These are phyloP conservation scores for Tolypocladium amazonense DNA, from an alignment of 2,329 filamentous ascomycete genomes.

Conservation along the genomic window DNA sequence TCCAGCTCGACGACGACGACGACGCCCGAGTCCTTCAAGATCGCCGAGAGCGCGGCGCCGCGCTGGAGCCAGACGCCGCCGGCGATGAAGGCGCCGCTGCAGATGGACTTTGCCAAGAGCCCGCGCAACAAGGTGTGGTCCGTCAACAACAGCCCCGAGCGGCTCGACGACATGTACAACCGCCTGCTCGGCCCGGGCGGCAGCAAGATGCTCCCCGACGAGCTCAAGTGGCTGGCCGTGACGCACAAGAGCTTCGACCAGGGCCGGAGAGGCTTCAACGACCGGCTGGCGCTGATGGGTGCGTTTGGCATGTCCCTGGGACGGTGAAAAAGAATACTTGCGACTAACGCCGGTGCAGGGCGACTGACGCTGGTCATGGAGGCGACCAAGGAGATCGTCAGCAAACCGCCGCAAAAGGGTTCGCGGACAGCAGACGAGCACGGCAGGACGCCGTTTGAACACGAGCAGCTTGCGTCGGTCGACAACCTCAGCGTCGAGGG, in stretches of 20 bases:
- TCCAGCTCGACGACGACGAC: conserved; percentile 6
- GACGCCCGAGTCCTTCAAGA: conserved; percentile 16
- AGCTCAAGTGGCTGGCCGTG: conserved; percentile 92
- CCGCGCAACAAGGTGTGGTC: conserved; percentile 44
- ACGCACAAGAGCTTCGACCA: conserved; percentile 99
- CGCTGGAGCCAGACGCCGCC: conserved; percentile 64
- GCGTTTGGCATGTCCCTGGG: conserved; percentile 15
- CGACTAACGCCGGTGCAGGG: conserved; percentile 9
- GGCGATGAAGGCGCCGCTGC: conserved; percentile 60
- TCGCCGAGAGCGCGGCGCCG: conserved; percentile 24
- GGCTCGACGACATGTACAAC: conserved; percentile 69
- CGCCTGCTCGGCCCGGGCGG: conserved; percentile 64
- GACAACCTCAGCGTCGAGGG: conserved; percentile 56
- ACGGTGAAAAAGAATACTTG: conserved; percentile 4
- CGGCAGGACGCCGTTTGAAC: conserved; percentile 54
- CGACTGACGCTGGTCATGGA: conserved; percentile 27
- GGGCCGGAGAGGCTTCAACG: conserved; percentile 87
- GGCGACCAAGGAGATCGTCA: conserved; percentile 26
- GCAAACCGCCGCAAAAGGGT: conserved; percentile 16
- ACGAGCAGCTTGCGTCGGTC: conserved; percentile 61
- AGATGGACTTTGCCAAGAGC: conserved; percentile 44
- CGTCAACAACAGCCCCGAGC: conserved; percentile 65
- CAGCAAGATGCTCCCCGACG: conserved; percentile 67
- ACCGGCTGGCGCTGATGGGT: conserved; percentile 84
- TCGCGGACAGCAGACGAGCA: conserved; percentile 30